Base-by-base conservation (phyloP, 768 basidiomycete genomes). In the Podaxis rugospora region DNA sequence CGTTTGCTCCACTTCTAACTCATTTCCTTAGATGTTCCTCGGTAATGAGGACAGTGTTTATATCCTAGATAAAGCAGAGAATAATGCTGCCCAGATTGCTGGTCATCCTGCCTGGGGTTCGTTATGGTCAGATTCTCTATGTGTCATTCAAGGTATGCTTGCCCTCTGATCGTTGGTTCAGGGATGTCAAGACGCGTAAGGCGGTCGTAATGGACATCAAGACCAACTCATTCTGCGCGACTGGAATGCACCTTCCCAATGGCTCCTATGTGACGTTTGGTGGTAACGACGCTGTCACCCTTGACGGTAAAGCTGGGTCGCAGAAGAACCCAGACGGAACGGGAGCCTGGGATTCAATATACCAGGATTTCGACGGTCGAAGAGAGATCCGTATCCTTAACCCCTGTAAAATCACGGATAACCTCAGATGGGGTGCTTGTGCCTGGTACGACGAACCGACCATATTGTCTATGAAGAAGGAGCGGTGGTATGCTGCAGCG, bases 221-320 rank as follows among this genome's bases (percentile, higher is more conserved):
- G 57, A 90, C 89, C 9, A 94, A 95, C 67, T 74, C 87, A 0
- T 94, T 94, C 73, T 93, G 90, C 67, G 90, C 92, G 80, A 80
- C 52, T 80, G 79, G 21, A 78, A 72, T 60, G 85, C 86, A 42
- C 0, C 74, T 92, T 49, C 90, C 84, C 0, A 88, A 93, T 69
- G 91, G 91, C 3, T 88, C 87, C 1, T 92, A 89, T 89, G 69
- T 90, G 36, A 90, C 87, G 61, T 81, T 90, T 42, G 90, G 92
- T 28, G 90, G 90, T 0, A 86, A 82, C 63, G 83, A 88, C 68
- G 88, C 84, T 0, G 81, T 90, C 47, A 84, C 81, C 0, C 80
- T 74, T 46, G 86, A 83, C 1, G 89, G 89, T 3, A 82, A 83
- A 2, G 80, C 75, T 11, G 74, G 74, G 1, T 79, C 83, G 2